These are phyloP conservation scores for Sclerospora graminicola DNA, from an alignment of 352 stramenopile genomes.

Conservation along the genomic window DNA sequence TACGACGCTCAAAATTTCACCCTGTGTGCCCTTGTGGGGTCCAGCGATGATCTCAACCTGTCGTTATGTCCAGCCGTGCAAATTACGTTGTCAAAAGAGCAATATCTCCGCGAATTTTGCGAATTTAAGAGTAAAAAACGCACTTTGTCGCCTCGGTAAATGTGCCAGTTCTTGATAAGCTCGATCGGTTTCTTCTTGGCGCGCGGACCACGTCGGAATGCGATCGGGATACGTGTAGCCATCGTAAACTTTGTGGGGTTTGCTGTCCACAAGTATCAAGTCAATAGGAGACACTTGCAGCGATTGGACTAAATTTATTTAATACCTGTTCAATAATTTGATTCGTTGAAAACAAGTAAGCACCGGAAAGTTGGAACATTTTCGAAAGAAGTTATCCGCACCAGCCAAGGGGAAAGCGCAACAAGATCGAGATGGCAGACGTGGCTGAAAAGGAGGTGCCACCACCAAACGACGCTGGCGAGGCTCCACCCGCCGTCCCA, in stretches of 20 bases:
- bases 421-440: slow-evolving; percentile 67
- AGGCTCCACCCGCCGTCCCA: slow-evolving; percentile 39
- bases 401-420: too few relatives aligned
- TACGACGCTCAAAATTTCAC: slow-evolving; percentile 59
- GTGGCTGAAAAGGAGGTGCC: slow-evolving; percentile 34
- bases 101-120: too few relatives aligned
- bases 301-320: slow-evolving; percentile 21
- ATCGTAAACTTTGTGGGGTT: slow-evolving; percentile 14
- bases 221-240: slow-evolving; percentile 64
- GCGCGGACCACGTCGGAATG: slow-evolving; percentile 65
- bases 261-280: slow-evolving; percentile 17
- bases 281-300: neutral
- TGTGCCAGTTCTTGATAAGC: slow-evolving; percentile 73
- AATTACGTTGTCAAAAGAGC: too few relatives aligned
- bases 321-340: too few relatives aligned
- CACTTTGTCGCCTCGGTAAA: slow-evolving; percentile 65
- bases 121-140: too few relatives aligned
- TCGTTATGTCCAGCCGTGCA: too few relatives aligned
- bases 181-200: slow-evolving; percentile 75
- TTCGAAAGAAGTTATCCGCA: slow-evolving; percentile 11
- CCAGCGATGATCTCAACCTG: slow-evolving; percentile 78
- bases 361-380: slow-evolving; percentile 34
- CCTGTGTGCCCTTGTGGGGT: slow-evolving; percentile 77
- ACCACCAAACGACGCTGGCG: slow-evolving; percentile 24
- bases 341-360: slow-evolving; percentile 19